Base-by-base conservation (phyloP, 1,139 yeast genomes). In the Zygosaccharomyces pseudobailii region DNA sequence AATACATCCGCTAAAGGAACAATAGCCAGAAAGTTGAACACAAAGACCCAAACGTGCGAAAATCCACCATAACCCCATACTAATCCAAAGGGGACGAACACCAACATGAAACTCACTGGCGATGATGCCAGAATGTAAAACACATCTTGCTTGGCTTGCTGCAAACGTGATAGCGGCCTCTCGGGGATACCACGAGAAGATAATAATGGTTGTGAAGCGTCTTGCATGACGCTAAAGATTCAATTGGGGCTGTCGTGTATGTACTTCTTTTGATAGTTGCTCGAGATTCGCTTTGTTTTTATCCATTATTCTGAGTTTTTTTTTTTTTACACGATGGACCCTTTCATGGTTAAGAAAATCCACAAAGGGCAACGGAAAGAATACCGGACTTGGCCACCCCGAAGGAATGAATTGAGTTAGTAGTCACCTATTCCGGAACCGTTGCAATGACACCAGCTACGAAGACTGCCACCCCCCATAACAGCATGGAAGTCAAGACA, bases 21-120 rank as follows among this genome's bases (percentile, higher is more conserved):
- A 57, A 92, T 92, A 24, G 96, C 96, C 50, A 87, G 64, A 70
- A 92, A 92, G 65, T 92, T 92, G 58, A 88, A 71, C 67, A 78
- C 65, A 61, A 92, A 92, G 3, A 82, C 72, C 44, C 78, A 73
- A 40, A 74, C 72, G 9, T 95, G 73, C 5, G 81, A 71, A 19
- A 82, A 64, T 40, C 66, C 65, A 20, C 53, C 48, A 40, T 49
- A 54, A 3, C 92, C 96, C 24, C 92, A 82, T 10, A 80, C 45
- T 22, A 90, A 70, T n/a, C 97, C 98, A 23, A 92, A 59, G 3
- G 97, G 97, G 9, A 90, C 95, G 66, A 88, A 87, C 1, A 89
- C 62, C 40, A 92, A 71, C 42, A 92, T 70, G 57, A 80, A 75
- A 66, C 90, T 92, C 48, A 88, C 85, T 21, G 89, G 88, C 0